Evolutionary conservation across 306 rosid species (phyloP).

Genomic region (Quercus bicolor): DNA sequence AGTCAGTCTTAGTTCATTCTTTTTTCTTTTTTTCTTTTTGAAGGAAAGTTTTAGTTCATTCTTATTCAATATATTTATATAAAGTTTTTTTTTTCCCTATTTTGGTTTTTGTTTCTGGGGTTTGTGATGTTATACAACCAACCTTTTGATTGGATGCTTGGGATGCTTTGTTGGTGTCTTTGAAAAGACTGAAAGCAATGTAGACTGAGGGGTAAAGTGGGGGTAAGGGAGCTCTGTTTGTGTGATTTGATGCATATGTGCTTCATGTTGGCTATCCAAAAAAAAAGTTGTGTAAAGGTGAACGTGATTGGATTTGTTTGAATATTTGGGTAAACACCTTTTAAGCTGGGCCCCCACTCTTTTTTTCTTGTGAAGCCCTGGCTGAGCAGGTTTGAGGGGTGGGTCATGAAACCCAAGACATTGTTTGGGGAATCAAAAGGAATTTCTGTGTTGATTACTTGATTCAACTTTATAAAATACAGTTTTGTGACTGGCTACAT

Average conservation of each 20-base stretch:
- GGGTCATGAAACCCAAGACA: constrained; percentile 25
- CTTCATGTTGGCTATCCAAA: constrained; percentile 53
- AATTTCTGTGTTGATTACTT: constrained; percentile 23
- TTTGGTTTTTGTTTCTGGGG: constrained; percentile 17
- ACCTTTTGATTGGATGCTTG: constrained; percentile 45
- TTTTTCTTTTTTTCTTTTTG: neutral
- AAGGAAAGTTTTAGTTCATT: constrained; percentile 16
- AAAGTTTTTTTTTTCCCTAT: neutral
- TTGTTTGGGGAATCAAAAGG: constrained; percentile 32
- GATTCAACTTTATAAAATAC: constrained; percentile 7
- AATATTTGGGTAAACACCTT: constrained; percentile 43
- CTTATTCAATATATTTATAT: neutral
- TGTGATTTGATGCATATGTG: constrained; percentile 55
- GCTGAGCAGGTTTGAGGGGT: constrained; percentile 31
- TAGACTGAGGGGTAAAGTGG: constrained; percentile 16
- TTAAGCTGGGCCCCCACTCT: constrained; percentile 39
- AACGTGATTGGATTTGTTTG: constrained; percentile 51
- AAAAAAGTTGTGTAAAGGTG: constrained; percentile 32
- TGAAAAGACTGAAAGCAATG: constrained; percentile 42
- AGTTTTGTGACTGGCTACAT: neutral
- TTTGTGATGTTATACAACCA: constrained; percentile 36
- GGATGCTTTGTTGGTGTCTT: constrained; percentile 46
- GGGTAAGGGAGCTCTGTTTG: constrained; percentile 24
- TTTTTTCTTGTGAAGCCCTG: constrained; percentile 17
- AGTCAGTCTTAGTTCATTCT: constrained; percentile 26